phyloP scores from a whole-genome alignment of 805 yeast species.

The Yarrowia osloensis region DNA sequence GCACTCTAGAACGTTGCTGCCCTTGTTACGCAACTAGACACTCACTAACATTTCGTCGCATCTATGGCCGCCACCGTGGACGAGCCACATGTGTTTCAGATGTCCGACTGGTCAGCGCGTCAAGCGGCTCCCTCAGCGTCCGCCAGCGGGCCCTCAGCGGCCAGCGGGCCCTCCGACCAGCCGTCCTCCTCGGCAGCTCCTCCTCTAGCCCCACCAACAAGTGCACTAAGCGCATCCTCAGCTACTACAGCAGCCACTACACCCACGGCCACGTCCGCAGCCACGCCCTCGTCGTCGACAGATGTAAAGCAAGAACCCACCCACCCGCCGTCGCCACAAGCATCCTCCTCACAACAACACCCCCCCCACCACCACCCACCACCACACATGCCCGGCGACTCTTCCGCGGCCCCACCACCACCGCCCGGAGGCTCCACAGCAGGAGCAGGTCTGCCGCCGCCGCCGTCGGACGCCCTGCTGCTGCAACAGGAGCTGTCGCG shows the following conservation, averaged over 20 bases:
- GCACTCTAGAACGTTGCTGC: constrained; percentile 25
- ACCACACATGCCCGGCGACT: background rate
- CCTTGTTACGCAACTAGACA: background rate
- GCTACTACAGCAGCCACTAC: background rate
- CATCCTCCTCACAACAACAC: background rate
- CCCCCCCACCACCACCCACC: background rate
- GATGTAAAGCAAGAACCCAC: constrained; percentile 5
- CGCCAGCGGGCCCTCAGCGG: background rate
- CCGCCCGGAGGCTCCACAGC: background rate
- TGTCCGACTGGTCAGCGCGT: constrained; percentile 28
- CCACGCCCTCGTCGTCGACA: background rate
- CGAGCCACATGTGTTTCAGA: constrained; percentile 29
- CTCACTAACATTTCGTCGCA: background rate
- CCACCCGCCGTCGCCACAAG: background rate
- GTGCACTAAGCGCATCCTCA: background rate
- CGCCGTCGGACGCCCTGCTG: constrained; percentile 43
- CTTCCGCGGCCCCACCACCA: background rate
- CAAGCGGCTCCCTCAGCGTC: background rate
- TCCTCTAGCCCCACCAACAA: background rate
- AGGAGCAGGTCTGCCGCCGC: background rate
- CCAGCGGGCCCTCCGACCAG: background rate
- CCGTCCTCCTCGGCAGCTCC: background rate
- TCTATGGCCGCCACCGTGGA: constrained; percentile 27
- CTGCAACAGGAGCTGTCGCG: constrained; percentile 79
- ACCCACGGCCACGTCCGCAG: background rate